phyloP scores from a whole-genome alignment of 805 yeast species.

The Komagataella ulmi region DNA sequence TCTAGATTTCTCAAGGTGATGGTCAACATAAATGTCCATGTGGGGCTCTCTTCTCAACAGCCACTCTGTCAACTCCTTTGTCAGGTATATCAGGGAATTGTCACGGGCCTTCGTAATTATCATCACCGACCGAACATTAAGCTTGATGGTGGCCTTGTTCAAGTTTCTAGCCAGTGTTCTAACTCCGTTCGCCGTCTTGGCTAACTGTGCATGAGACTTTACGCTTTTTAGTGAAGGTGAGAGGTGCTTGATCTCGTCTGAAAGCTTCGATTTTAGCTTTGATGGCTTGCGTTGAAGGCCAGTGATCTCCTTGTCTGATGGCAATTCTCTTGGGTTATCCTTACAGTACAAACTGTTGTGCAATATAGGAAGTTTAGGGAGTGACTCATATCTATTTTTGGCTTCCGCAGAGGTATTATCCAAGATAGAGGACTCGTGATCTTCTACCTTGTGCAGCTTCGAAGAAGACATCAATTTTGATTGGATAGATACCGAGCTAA shows the following conservation, averaged over 20 bases:
- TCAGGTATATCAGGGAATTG: slow-evolving; percentile 58
- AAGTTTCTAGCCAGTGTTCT: slow-evolving; percentile 62
- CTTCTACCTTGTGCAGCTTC: not conserved
- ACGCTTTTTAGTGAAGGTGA: slow-evolving; percentile 27
- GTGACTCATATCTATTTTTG: not conserved
- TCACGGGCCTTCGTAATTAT: slow-evolving; percentile 88
- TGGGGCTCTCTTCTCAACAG: slow-evolving; percentile 24
- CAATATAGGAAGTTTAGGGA: slow-evolving; percentile 14
- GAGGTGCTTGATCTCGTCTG: not conserved
- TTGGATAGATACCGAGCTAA: not conserved
- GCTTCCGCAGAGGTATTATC: not conserved
- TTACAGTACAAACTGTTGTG: slow-evolving; percentile 14
- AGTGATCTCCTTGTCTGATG: not conserved
- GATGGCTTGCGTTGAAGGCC: not conserved
- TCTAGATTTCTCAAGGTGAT: slow-evolving; percentile 43
- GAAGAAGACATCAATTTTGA: not conserved
- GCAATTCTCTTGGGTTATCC: slow-evolving; percentile 10
- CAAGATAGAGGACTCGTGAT: not conserved
- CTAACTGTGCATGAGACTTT: slow-evolving; percentile 59
- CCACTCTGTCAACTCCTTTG: slow-evolving; percentile 77
- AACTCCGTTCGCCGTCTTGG: slow-evolving; percentile 74
- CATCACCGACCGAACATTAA: slow-evolving; percentile 59
- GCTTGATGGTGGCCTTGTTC: slow-evolving; percentile 54
- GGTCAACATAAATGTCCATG: slow-evolving; percentile 56
- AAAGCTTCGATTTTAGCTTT: not conserved